Conservation (phyloP, 1,139 yeast species). For the Candida sojae region DNA sequence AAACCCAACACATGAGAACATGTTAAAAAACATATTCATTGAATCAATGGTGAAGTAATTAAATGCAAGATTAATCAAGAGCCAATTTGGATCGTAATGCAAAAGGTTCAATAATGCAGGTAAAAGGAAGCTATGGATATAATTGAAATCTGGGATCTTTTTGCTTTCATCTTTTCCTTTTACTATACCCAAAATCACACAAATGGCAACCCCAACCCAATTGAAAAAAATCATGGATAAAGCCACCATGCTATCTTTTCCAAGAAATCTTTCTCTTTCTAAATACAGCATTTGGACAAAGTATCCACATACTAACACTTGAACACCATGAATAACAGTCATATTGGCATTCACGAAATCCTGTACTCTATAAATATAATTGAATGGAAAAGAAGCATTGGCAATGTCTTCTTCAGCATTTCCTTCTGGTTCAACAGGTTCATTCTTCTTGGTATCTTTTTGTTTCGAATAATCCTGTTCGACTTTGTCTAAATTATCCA, state of each 20-base stretch:
- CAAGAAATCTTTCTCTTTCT: conserved; percentile 17
- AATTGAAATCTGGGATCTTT: conserved; percentile 41
- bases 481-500: conserved; percentile 13
- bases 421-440: neutral
- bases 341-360: conserved; percentile 42
- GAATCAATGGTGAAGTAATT: conserved; percentile 39
- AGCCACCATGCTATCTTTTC: conserved; percentile 16
- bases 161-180: conserved; percentile 19
- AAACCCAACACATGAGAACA: conserved; percentile 30
- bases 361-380: conserved; percentile 33
- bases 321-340: conserved; percentile 32
- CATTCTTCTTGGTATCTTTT: conserved; percentile 1
- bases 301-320: conserved; percentile 32
- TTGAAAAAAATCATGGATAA: conserved; percentile 36
- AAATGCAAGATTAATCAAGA: conserved; percentile 35
- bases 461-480: conserved; percentile 5
- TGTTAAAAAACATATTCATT: conserved; percentile 31
- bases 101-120: conserved; percentile 30
- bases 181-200: conserved; percentile 30
- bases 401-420: conserved; percentile 8
- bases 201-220: conserved; percentile 33
- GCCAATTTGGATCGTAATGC: conserved; percentile 22
- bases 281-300: conserved; percentile 33
- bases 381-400: conserved; percentile 27
- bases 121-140: conserved; percentile 34